Base-by-base conservation (phyloP, 345 rosid species). In the Brassica cretica region DNA sequence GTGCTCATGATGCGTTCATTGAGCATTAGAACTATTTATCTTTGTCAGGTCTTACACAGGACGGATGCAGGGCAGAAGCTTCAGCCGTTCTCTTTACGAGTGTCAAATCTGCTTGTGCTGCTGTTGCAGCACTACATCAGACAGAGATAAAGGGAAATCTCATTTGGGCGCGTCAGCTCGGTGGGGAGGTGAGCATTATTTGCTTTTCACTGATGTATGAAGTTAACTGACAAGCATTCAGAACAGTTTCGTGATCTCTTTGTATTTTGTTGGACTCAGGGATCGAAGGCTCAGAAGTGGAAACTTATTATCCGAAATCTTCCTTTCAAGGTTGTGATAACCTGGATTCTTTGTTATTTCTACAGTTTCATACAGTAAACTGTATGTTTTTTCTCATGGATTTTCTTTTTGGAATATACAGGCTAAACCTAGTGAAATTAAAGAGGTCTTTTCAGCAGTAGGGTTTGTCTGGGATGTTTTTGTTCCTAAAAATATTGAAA, bases 251-350 rank as follows among this genome's bases (percentile, higher is more conserved):
- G 41, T 46, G 44, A 80, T 59, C 11, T 58, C 8, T 64, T 75
- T 1, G 55, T 69, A 29, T 68, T 61, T 68, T 69, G 37, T 77
- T 68, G 60, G 82, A 63, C 30, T 7, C 88, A 94, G 96, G 98
- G 99, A 72, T 90, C 96, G 73, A 95, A 93, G 89, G 89, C 93
- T 82, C 93, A 89, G 84, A 95, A 93, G 85, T 95, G 98, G 99
- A 95, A 95, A 76, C 84, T 95, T 68, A 93, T 93, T 73, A 65
- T 89, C 76, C 86, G 99, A 82, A 93, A 90, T 76, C 92, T 93
- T 76, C 98, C 99, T 64, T 95, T 93, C 85, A 85, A 89, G 98
- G 99, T 91, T 76, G 55, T 71, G 78, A 55, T 37, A 32, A 79
- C 24, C 73, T 37, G 41, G 10, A 24, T 59, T 3, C 74, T 72